phyloP scores from a whole-genome alignment of 495 filamentous ascomycete species.

The Lasiosphaeria hispida region DNA sequence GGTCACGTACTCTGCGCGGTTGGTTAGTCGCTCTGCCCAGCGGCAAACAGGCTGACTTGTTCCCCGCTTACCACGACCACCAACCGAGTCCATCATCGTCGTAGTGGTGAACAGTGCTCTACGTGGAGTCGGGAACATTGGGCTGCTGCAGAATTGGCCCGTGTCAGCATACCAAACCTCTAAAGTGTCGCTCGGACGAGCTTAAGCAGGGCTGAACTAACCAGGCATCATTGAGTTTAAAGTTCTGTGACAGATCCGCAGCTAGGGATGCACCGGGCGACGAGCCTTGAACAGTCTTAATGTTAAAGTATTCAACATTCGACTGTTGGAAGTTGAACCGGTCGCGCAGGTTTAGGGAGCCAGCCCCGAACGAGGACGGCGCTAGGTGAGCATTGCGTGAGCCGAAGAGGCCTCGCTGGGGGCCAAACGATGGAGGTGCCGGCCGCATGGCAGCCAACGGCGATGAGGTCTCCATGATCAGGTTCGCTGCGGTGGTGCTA shows the following conservation, averaged over 20 bases:
- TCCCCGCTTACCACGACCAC: slow-evolving; percentile 65
- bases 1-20: slow-evolving; percentile 61
- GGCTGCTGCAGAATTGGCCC: slow-evolving; percentile 54
- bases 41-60: slow-evolving; percentile 41
- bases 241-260: slow-evolving; percentile 93
- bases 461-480: slow-evolving; percentile 84
- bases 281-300: slow-evolving; percentile 73
- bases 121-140: slow-evolving; percentile 85
- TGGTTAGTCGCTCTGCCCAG: slow-evolving; percentile 24
- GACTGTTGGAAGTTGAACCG: slow-evolving; percentile 45
- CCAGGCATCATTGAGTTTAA: slow-evolving; percentile 86
- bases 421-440: slow-evolving; percentile 54
- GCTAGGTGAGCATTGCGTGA: slow-evolving; percentile 48
- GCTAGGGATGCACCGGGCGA: slow-evolving; percentile 88
- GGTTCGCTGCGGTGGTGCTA: not conserved
- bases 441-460: slow-evolving; percentile 93
- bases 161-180: slow-evolving; percentile 21
- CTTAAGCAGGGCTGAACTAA: slow-evolving; percentile 39
- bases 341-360: slow-evolving; percentile 63
- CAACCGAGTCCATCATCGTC: slow-evolving; percentile 63
- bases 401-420: slow-evolving; percentile 40
- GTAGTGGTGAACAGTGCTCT: slow-evolving; percentile 84
- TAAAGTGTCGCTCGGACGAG: not conserved
- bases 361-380: slow-evolving; percentile 57
- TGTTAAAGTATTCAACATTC: slow-evolving; percentile 69